Percentiles rank a stretch among this genome's conserved stretches.
These are phyloP conservation scores for Fraxinus velutina DNA, from an alignment of 305 asterid species.

Conservation along the genomic window DNA sequence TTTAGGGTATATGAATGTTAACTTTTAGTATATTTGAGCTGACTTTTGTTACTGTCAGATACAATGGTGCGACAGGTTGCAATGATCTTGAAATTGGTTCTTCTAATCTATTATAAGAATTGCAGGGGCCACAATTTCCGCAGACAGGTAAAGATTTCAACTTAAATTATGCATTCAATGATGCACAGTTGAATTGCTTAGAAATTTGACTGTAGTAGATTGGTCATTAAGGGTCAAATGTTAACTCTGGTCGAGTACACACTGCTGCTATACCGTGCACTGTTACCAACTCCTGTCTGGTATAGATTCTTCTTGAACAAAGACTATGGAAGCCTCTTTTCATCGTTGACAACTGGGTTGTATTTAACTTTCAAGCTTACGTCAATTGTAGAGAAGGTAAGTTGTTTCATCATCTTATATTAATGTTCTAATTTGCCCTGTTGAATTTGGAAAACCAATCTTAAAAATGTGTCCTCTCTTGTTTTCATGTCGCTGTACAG, in stretches of 20 bases:
- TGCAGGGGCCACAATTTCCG: slow-evolving; percentile 86
- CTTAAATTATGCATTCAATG: not conserved
- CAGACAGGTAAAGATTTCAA: slow-evolving; percentile 61
- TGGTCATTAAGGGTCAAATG: slow-evolving; percentile 75
- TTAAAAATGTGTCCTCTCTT: slow-evolving; percentile 1
- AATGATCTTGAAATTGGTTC: slow-evolving; percentile 76
- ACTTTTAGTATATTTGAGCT: not conserved
- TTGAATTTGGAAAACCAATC: slow-evolving; percentile 14
- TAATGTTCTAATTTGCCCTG: slow-evolving; percentile 5
- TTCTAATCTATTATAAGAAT: slow-evolving; percentile 79
- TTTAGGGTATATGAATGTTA: not conserved
- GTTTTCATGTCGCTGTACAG: slow-evolving; percentile 37
- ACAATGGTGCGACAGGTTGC: slow-evolving; percentile 77
- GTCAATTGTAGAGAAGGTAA: slow-evolving; percentile 77
- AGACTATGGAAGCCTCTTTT: slow-evolving; percentile 86
- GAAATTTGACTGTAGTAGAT: slow-evolving; percentile 20
- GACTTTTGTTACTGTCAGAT: slow-evolving; percentile 43
- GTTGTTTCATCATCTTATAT: slow-evolving; percentile 14
- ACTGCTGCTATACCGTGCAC: slow-evolving; percentile 76
- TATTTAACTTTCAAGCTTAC: slow-evolving; percentile 89
- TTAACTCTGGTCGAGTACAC: slow-evolving; percentile 88
- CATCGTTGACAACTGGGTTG: slow-evolving; percentile 82
- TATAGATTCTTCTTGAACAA: slow-evolving; percentile 94
- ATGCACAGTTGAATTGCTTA: slow-evolving; percentile 5
- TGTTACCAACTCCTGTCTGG: slow-evolving; percentile 94